These are phyloP conservation scores for Rhodotorula paludigena DNA, from an alignment of 768 basidiomycete genomes.

Conservation along the genomic window DNA sequence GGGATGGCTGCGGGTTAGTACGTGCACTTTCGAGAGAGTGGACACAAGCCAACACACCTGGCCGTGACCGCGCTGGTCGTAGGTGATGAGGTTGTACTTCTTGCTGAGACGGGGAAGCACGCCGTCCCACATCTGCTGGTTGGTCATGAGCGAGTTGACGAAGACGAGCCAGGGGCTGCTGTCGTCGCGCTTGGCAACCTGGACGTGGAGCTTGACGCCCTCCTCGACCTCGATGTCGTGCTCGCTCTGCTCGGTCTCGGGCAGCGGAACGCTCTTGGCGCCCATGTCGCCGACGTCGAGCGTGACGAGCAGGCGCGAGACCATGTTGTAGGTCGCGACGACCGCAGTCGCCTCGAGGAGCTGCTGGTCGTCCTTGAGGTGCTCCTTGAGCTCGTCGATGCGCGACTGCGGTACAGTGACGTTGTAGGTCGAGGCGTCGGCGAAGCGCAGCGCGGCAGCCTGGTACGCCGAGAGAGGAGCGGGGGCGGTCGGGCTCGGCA, in stretches of 20 bases:
- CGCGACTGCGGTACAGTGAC: slow-evolving; percentile 52
- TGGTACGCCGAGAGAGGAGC: slow-evolving; percentile 53
- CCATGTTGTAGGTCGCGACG: slow-evolving; percentile 63
- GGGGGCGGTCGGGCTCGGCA: slow-evolving; percentile 47
- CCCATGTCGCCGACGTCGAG: slow-evolving; percentile 57
- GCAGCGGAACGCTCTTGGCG: slow-evolving; percentile 45
- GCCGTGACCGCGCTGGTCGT: slow-evolving; percentile 48
- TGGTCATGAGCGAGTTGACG: slow-evolving; percentile 47
- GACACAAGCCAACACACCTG: slow-evolving; percentile 22
- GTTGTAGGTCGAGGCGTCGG: slow-evolving; percentile 58
- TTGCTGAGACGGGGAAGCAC: slow-evolving; percentile 41
- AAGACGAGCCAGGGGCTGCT: slow-evolving; percentile 44
- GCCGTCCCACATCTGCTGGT: slow-evolving; percentile 45
- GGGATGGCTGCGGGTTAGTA: too few relatives aligned
- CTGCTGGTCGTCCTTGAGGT: slow-evolving; percentile 44
- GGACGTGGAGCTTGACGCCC: slow-evolving; percentile 34
- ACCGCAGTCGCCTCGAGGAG: slow-evolving; percentile 54
- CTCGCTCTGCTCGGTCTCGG: slow-evolving; percentile 31
- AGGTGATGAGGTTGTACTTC: slow-evolving; percentile 45
- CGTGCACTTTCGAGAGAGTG: not conserved
- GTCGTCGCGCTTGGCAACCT: slow-evolving; percentile 21
- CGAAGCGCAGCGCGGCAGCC: slow-evolving; percentile 56
- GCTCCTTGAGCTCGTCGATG: slow-evolving; percentile 50
- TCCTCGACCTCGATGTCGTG: slow-evolving; percentile 37
- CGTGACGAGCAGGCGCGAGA: slow-evolving; percentile 61